These are phyloP conservation scores for Ophiognomonia clavigignenti-juglandacearum DNA, from an alignment of 2,329 filamentous ascomycete species.

Conservation along the genomic window DNA sequence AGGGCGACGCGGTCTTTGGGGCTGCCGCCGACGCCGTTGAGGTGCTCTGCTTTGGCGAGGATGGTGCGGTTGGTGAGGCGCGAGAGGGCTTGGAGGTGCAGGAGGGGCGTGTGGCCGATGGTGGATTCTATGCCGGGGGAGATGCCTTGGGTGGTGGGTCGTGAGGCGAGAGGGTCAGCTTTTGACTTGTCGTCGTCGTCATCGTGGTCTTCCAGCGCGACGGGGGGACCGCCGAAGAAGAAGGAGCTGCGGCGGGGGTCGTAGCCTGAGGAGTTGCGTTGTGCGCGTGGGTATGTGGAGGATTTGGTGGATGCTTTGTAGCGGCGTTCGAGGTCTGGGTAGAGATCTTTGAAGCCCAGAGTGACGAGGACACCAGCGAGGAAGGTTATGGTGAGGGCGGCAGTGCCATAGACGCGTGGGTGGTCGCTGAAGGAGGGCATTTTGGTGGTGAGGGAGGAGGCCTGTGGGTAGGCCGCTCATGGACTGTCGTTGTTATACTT, in stretches of 20 bases:
- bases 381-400: constrained; percentile 68
- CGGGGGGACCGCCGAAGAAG: constrained; percentile 40
- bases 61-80: constrained; percentile 85
- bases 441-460: background rate
- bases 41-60: constrained; percentile 89
- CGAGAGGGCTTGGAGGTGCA: constrained; percentile 80
- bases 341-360: constrained; percentile 73
- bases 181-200: constrained; percentile 22
- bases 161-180: constrained; percentile 13
- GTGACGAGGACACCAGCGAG: constrained; percentile 71
- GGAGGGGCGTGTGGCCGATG: constrained; percentile 89
- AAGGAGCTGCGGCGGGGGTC: constrained; percentile 31
- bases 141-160: constrained; percentile 34
- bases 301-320: constrained; percentile 42
- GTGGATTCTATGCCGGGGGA: constrained; percentile 81
- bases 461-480: too few relatives aligned
- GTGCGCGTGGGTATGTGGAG: constrained; percentile 16
- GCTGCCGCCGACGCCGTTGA: constrained; percentile 90
- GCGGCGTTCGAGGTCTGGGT: constrained; percentile 65
- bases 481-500: too few relatives aligned
- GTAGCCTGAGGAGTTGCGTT: constrained; percentile 15
- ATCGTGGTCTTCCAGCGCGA: constrained; percentile 54
- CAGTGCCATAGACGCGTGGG: constrained; percentile 57
- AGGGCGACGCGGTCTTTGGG: constrained; percentile 95
- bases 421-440: constrained; percentile 48